Conservation (phyloP, 139 green algal genomes). For the Haematococcus sp. region DNA sequence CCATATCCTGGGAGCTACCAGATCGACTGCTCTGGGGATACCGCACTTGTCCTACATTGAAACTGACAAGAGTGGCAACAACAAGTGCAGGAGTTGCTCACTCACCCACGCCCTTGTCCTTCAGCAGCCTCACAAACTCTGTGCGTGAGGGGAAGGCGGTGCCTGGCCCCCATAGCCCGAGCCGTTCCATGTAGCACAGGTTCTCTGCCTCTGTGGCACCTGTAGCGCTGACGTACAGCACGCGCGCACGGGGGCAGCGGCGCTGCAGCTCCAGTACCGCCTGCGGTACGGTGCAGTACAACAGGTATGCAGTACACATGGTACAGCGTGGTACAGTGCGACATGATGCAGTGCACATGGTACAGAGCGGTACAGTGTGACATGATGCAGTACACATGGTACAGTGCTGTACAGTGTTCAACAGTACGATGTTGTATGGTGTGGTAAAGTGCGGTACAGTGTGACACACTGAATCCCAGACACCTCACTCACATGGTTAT, state of each 20-base stretch:
- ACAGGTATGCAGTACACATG: background rate
- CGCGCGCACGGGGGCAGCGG: conserved; percentile 37
- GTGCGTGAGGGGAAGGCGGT: conserved; percentile 29
- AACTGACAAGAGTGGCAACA: background rate
- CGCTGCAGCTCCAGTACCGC: conserved; percentile 53
- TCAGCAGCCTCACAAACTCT: conserved; percentile 27
- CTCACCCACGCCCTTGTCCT: background rate
- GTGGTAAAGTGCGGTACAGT: no score
- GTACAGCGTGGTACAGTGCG: background rate
- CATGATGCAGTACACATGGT: no score
- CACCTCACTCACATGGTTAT: no score
- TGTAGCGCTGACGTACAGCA: conserved; percentile 67
- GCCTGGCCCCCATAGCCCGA: conserved; percentile 61
- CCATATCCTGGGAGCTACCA: no score
- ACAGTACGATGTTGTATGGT: no score
- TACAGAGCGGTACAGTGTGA: no score
- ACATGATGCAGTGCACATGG: no score
- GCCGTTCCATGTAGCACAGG: conserved; percentile 64
- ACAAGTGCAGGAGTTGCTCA: background rate
- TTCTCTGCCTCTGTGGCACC: conserved; percentile 58
- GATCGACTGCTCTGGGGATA: no score
- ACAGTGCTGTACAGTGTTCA: no score
- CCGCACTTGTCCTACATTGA: no score
- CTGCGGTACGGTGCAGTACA: background rate
- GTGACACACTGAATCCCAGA: no score